Conservation (phyloP, 1,284 basidiomycete genomes). For the Ganoderma lingzhi region DNA sequence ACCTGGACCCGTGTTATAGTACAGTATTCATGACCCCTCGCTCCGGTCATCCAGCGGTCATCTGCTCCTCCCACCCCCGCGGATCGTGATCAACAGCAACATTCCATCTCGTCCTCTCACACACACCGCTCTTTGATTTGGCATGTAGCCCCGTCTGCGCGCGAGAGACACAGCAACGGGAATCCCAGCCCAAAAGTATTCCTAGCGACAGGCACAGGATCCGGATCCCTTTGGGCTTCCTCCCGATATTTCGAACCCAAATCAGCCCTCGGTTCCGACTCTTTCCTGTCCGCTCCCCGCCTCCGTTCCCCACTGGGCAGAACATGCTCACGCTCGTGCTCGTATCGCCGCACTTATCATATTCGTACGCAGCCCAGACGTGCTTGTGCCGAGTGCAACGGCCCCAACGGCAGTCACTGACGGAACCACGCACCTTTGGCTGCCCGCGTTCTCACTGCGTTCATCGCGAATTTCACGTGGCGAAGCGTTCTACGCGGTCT, state of each 20-base stretch:
- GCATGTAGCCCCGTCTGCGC: not conserved
- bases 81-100: slow-evolving; percentile 1
- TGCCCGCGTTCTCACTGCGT: slow-evolving; percentile 25
- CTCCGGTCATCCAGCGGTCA: not conserved
- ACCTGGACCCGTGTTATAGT: not conserved
- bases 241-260: slow-evolving; percentile 10
- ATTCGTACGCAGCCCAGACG: not conserved
- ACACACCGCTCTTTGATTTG: slow-evolving; percentile 10
- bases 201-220: slow-evolving; percentile 29
- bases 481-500: not conserved
- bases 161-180: slow-evolving; percentile 16
- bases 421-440: slow-evolving; percentile 23
- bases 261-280: slow-evolving; percentile 11
- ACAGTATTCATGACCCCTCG: not conserved
- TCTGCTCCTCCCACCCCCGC: slow-evolving; percentile 1
- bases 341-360: slow-evolving; percentile 16
- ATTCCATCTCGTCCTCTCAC: not conserved
- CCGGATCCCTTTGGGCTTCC: not conserved
- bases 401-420: slow-evolving; percentile 18
- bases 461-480: slow-evolving; percentile 15
- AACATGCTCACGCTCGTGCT: slow-evolving; percentile 12
- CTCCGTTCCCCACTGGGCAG: not conserved
- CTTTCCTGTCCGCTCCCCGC: not conserved
- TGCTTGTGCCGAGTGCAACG: slow-evolving; percentile 19
- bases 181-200: slow-evolving; percentile 18